Evolutionary conservation across 1,284 basidiomycete genomes (phyloP).

Genomic region (Cutaneotrichosporon daszewskae): DNA sequence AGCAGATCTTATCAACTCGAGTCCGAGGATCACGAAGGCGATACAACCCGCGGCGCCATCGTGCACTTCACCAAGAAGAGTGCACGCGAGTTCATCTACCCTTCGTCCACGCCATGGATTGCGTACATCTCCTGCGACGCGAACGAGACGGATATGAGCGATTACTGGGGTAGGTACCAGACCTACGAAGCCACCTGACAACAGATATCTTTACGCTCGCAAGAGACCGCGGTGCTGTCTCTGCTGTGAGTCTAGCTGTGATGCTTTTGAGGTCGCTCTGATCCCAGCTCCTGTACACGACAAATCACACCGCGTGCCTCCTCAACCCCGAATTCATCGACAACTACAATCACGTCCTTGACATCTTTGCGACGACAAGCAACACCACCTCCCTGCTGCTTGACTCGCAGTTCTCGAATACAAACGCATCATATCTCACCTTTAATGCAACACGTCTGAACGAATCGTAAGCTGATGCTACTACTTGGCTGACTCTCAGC

Average conservation of each 20-base stretch:
- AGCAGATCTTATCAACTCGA: conserved; percentile 8
- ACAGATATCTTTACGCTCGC: conserved; percentile 74
- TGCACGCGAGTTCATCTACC: conserved; percentile 51
- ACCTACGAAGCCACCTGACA: too few species aligned
- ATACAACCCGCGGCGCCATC: conserved; percentile 59
- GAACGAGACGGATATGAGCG: neutral
- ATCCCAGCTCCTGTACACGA: conserved; percentile 66
- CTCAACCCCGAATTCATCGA: conserved; percentile 66
- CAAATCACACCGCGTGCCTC: conserved; percentile 62
- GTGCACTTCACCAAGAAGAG: conserved; percentile 66
- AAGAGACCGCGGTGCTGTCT: conserved; percentile 66
- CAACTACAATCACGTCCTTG: conserved; percentile 64
- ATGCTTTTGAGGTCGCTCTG: conserved; percentile 6
- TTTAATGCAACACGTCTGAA: conserved; percentile 51
- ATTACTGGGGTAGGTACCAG: too few species aligned
- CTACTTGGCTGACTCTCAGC: too few species aligned
- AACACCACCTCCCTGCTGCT: conserved; percentile 51
- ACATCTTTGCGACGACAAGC: conserved; percentile 58
- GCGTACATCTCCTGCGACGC: conserved; percentile 73
- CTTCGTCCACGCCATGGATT: conserved; percentile 73
- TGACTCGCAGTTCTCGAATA: conserved; percentile 58
- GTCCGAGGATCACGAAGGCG: conserved; percentile 31
- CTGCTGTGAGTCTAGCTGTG: conserved; percentile 55
- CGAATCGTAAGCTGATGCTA: too few species aligned
- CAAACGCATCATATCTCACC: conserved; percentile 54